Conservation (phyloP, 352 stramenopile genomes). For the Phytopythium vexans region DNA sequence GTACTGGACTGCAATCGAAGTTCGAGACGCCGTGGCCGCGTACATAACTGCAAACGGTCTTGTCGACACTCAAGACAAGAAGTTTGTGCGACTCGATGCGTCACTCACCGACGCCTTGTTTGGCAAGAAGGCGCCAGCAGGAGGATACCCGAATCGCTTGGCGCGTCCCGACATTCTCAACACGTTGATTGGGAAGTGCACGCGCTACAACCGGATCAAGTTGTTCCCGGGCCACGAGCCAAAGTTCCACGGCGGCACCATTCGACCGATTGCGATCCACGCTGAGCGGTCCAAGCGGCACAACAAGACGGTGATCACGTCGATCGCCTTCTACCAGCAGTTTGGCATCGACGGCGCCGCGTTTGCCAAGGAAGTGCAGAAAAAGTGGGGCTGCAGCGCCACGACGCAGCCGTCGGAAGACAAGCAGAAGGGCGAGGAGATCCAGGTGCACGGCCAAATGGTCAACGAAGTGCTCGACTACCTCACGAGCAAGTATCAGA, state of each 20-base stretch:
- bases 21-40: conserved; percentile 53
- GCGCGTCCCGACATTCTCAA: conserved; percentile 50
- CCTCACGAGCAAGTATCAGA: conserved; percentile 59
- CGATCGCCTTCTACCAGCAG: conserved; percentile 68
- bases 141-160: conserved; percentile 61
- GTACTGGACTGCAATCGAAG: conserved; percentile 44
- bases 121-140: conserved; percentile 52
- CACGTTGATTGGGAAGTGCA: conserved; percentile 58
- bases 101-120: conserved; percentile 71
- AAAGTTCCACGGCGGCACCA: conserved; percentile 49
- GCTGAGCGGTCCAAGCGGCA: conserved; percentile 69
- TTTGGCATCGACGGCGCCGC: conserved; percentile 70
- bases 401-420: conserved; percentile 43
- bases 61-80: conserved; percentile 57
- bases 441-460: conserved; percentile 80
- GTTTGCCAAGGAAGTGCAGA: conserved; percentile 79
- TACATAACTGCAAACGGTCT: conserved; percentile 62
- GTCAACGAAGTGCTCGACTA: conserved; percentile 71
- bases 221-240: conserved; percentile 69
- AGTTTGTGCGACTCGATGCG: conserved; percentile 64
- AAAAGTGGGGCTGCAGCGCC: conserved; percentile 81
- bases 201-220: conserved; percentile 63
- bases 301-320: conserved; percentile 65
- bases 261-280: conserved; percentile 64
- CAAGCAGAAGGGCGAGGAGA: conserved; percentile 68